Evolutionary conservation across 2,329 filamentous ascomycete species (phyloP), one percentile per base, ranked within the genome.

Genomic region (Penicillium hordei): DNA sequence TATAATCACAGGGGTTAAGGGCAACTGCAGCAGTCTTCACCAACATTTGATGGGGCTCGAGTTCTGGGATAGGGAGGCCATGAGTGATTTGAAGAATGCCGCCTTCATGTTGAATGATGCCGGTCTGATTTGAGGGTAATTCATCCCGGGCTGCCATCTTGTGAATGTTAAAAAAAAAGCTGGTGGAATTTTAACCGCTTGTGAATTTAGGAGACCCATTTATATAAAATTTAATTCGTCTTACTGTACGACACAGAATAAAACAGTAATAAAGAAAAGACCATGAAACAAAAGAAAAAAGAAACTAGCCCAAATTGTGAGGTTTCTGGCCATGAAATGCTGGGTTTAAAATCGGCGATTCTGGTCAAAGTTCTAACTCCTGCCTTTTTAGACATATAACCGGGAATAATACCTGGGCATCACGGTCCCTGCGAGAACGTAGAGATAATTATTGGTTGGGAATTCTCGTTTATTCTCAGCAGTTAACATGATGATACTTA

Each of bases 1-100:
- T 72, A 42, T 56, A 63, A 51, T 72, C 70, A 33, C 60, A 65
- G 1, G 70, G 70, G 43, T 72, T 72, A 4, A 72, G 57, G 5
- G 66, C 69, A 13, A 81, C 79, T 1, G 66, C 55, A 15, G 48
- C 39, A 12, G 59, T 64, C 19, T 59, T 56, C 8, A 71, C 56
- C 2, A 71, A 52, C 21, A 70, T 60, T 29, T 65, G 49, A 17
- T 60, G 43, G 3, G 60, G 52, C 6, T 36, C 52, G 4, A 68
- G 43, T 3, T 58, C 31, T n/a, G 60, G 63, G 5, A 67, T 51
- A 4, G 63, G 59, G 3, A 60, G 31, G 1, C 52, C 59, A n/a
- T 52, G 50, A 1, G 59, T 66, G 7, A 62, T 53, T 42, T 46
- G 58, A 17, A 68, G 57, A 31, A 48, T 27, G 2, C 65, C 65